phyloP scores from a whole-genome alignment of 345 rosid genomes.

The Citropsis articulata region DNA sequence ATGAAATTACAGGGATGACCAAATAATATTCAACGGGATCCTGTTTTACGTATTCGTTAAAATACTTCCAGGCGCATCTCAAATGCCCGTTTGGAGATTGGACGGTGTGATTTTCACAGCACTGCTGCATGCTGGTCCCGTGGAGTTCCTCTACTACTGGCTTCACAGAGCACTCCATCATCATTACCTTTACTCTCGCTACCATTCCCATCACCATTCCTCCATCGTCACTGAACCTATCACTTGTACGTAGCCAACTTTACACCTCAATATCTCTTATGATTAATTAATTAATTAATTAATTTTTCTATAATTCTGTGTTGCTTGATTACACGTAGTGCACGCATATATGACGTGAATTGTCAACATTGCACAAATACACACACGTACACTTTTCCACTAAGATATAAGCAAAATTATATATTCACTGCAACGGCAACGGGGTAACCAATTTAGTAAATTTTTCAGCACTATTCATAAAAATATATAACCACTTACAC shows the following conservation, averaged over 20 bases:
- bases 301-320: too few species aligned
- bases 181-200: constrained; percentile 77
- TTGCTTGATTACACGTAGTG: too few species aligned
- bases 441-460: too few species aligned
- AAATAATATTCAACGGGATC: constrained; percentile 55
- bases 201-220: constrained; percentile 93
- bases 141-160: constrained; percentile 86
- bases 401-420: too few species aligned
- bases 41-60: constrained; percentile 30
- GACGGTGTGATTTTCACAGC: constrained; percentile 46
- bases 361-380: too few species aligned
- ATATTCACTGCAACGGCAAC: too few species aligned
- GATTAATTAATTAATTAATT: too few species aligned
- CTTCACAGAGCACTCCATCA: constrained; percentile 76
- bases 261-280: too few species aligned
- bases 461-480: too few species aligned
- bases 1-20: constrained; percentile 57
- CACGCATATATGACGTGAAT: too few species aligned
- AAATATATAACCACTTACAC: too few species aligned
- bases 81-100: constrained; percentile 57
- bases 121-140: constrained; percentile 68
- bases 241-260: constrained; percentile 32
- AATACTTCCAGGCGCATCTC: constrained; percentile 23
- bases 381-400: too few species aligned
- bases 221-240: constrained; percentile 89